Evolutionary conservation across 768 basidiomycete species (phyloP).

Genomic region (Leccinellum albellum): DNA sequence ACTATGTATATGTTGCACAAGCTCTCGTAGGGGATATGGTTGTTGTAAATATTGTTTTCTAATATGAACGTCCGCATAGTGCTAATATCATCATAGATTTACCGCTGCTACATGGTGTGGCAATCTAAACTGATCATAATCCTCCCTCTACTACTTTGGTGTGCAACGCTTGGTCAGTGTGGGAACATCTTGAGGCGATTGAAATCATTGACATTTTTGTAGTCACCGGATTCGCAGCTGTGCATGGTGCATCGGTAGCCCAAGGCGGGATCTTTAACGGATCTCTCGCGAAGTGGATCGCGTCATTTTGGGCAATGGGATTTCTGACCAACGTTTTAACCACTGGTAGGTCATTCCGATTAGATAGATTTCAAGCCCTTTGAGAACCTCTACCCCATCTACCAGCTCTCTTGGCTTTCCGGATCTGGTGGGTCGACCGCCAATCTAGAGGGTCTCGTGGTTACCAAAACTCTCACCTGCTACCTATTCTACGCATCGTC

Average conservation of each 20-base stretch:
- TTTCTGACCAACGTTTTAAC: constrained; percentile 32
- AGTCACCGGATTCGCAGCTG: constrained; percentile 14
- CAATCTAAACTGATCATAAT: constrained; percentile 25
- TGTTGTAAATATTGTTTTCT: constrained; percentile 17
- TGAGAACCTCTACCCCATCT: not conserved
- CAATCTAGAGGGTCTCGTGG: constrained; percentile 12
- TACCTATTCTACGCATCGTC: constrained; percentile 26
- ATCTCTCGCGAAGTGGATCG: constrained; percentile 32
- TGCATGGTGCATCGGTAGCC: constrained; percentile 5
- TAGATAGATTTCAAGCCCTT: not conserved
- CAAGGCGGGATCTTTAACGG: constrained; percentile 23
- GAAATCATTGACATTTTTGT: not conserved
- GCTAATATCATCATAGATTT: constrained; percentile 17
- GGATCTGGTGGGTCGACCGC: constrained; percentile 30
- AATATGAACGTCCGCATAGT: not conserved
- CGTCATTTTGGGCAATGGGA: constrained; percentile 30
- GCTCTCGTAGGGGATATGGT: constrained; percentile 30
- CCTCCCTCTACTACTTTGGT: constrained; percentile 30
- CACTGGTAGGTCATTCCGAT: constrained; percentile 23
- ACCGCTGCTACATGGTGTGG: constrained; percentile 33
- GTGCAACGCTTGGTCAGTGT: constrained; percentile 20
- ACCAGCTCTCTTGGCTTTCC: constrained; percentile 27
- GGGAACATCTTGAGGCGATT: not conserved
- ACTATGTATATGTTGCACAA: constrained; percentile 21
- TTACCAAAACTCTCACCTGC: constrained; percentile 5